Base-by-base conservation (phyloP, 805 yeast species). In the Zygosaccharomyces bailii region DNA sequence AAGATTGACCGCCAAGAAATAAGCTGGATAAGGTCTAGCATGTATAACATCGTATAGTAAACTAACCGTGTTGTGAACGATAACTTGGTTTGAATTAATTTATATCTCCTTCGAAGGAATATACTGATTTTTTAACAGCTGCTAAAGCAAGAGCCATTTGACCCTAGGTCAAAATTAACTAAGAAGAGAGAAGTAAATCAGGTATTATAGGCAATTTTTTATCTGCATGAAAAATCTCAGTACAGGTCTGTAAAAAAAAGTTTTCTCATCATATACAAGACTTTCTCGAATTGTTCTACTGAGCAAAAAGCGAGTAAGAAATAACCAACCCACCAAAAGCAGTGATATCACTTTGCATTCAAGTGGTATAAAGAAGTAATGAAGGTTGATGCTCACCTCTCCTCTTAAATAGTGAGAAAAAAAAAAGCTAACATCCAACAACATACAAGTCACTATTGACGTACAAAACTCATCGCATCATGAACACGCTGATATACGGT, bases 1-100 rank as follows among this genome's bases (percentile, higher is more conserved):
- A 85, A 91, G 96, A 88, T 82, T 93, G 78, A 83, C 96, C 75
- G 95, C 96, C 74, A 91, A 93, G 90, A 93, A 91, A 86, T 91
- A 89, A 84, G 66, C 65, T 44, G 27, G 49, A 45, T 37, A 19
- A 39, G 37, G 31, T 39, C 36, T 34, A 30, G 49, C 52, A 48
- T 50, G 50, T 50, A 50, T 48, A 48, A 44, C 51, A 47, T 46
- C 38, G 46, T 50, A 48, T 48, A 44, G 45, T 48, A 48, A 45
- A 44, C 39, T 42, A 44, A 44, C 48, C 45, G 31, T 42, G 38
- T 42, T 45, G 45, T 44, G 46, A 44, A 48, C 29, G 33, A 29
- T 40, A 27, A n/a, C 31, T n/a, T n/a, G 31, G 31, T 27, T 5
- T 21, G 25, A 21, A 21, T 9, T 9, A 21, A 21, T 21, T 33